These are phyloP conservation scores for Linnemannia exigua DNA, from an alignment of 192 early-diverging fungal genomes.

Conservation along the genomic window DNA sequence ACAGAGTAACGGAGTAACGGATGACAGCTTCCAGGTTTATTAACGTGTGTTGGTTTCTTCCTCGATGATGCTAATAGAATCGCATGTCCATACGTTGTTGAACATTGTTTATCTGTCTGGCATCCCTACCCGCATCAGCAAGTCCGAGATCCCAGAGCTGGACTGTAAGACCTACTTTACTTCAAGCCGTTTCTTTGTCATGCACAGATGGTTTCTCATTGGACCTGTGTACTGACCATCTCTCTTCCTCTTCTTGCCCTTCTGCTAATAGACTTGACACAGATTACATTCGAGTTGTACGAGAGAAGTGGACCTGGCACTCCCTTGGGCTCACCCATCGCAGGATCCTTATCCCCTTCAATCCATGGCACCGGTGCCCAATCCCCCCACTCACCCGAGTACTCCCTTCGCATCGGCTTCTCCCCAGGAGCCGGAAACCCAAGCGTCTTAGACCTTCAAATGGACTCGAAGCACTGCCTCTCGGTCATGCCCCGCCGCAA, in stretches of 20 bases:
- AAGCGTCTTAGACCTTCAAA: slow-evolving; percentile 90
- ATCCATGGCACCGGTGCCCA: background rate
- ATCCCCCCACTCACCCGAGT: slow-evolving; percentile 72
- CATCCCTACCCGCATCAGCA: slow-evolving; percentile 78
- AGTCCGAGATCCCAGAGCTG: slow-evolving; percentile 83
- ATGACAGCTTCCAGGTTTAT: background rate
- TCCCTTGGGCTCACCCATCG: slow-evolving; percentile 1
- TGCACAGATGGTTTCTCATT: no score
- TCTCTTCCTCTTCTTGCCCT: background rate
- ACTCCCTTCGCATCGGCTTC: slow-evolving; percentile 91
- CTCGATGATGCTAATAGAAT: slow-evolving; percentile 60
- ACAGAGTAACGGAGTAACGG: background rate
- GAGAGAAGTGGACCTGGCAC: slow-evolving; percentile 68
- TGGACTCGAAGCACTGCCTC: slow-evolving; percentile 88
- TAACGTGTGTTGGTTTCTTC: background rate
- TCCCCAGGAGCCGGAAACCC: slow-evolving; percentile 91
- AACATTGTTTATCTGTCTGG: slow-evolving; percentile 92
- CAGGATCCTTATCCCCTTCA: background rate
- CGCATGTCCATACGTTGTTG: slow-evolving; percentile 93
- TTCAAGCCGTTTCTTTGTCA: background rate
- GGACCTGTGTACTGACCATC: background rate
- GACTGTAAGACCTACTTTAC: no score
- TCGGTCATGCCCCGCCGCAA: slow-evolving; percentile 68
- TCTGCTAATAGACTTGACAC: slow-evolving; percentile 84
- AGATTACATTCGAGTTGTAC: slow-evolving; percentile 98